Base-by-base conservation (phyloP, 352 stramenopile genomes). In the Phytophthora litchii region DNA sequence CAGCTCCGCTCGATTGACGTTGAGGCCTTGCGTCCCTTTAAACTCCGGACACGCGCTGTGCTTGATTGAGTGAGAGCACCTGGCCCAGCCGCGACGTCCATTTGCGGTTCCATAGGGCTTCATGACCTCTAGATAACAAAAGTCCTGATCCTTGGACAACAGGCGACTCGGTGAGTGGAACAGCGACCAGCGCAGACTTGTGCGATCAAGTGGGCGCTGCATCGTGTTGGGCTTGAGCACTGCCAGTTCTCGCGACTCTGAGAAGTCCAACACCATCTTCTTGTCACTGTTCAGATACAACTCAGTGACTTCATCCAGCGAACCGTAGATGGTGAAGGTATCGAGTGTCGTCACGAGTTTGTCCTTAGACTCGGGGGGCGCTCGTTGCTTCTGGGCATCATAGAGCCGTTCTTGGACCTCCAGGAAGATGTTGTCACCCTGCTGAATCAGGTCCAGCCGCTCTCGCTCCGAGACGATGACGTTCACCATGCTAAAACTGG, bases 251-350 rank as follows among this genome's bases (percentile, higher is more conserved):
- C 72, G 59, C 12, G 82, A 88, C 58, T 86, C 76, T 41, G 82
- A 86, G 53, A 89, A 91, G 52, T 91, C 82, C 14, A 91, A 69
- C 61, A 88, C 78, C 65, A 91, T 76, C 56, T 86, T 80, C 58
- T 82, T 85, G 13, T 82, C 66, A 21, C 79, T 66, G 56, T 75
- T 81, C 38, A 89, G 44, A 51, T 86, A 91, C 43, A 91, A 37
- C 13, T 89, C 76, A 3, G 78, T 80, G 49, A 89, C 76, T 46
- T 86, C 74, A 16, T 88, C 79, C n/a, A 91, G 76, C 29, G 78
- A 77, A 0, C 62, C 82, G 59, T 80, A 82, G 52, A 91, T 63
- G 34, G 74, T 70, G 59, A 78, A 80, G 19, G 72, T 70, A 45
- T 88, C 80, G 20, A 88, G 65, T 23, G 79, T 64, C 41, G 81